These are phyloP conservation scores for Trichocladium uniseriatum DNA, from an alignment of 495 filamentous ascomycete species.

Conservation along the genomic window DNA sequence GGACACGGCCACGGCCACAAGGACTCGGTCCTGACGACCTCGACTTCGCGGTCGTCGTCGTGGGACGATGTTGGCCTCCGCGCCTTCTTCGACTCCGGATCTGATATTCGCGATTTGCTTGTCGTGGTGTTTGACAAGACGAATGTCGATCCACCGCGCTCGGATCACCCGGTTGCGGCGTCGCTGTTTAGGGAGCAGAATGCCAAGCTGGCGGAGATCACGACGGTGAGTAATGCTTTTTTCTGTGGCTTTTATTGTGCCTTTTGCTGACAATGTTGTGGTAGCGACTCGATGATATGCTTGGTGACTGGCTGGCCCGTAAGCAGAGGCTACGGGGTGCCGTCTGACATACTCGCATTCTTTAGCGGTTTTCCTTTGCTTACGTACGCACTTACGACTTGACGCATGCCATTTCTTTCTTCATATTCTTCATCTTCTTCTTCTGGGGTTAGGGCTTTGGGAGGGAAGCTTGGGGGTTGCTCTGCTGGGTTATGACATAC, in stretches of 20 bases:
- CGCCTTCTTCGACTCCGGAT: conserved; percentile 83
- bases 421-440: background rate
- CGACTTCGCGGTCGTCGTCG: conserved; percentile 34
- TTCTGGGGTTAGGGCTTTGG: background rate
- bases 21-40: conserved; percentile 36
- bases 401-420: background rate
- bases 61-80: conserved; percentile 84
- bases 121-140: conserved; percentile 86
- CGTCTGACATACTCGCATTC: conserved; percentile 17
- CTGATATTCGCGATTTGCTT: conserved; percentile 84
- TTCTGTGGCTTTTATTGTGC: conserved; percentile 1
- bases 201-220: conserved; percentile 70
- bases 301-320: conserved; percentile 69
- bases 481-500: background rate
- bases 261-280: conserved; percentile 14
- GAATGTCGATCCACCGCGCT: conserved; percentile 61
- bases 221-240: conserved; percentile 43
- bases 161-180: conserved; percentile 75
- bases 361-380: background rate
- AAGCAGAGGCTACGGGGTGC: conserved; percentile 46
- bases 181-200: conserved; percentile 79
- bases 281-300: conserved; percentile 71
- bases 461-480: background rate
- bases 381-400: conserved; percentile 6
- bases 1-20: conserved; percentile 27